These are phyloP conservation scores for Asterophora lycoperdoides DNA, from an alignment of 768 basidiomycete genomes.

Conservation along the genomic window DNA sequence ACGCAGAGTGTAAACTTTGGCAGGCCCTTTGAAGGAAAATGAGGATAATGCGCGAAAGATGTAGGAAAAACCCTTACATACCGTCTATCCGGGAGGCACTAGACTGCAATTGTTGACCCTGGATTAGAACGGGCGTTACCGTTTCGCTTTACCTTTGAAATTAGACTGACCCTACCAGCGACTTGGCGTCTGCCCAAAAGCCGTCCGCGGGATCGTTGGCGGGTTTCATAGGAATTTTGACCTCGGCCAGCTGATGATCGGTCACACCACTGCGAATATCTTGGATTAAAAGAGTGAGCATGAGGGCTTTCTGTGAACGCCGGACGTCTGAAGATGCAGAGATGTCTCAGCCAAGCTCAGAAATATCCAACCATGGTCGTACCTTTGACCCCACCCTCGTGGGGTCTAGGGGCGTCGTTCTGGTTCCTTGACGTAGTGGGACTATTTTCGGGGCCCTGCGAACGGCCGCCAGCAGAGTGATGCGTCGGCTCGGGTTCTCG, in stretches of 20 bases:
- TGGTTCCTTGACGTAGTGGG: not conserved
- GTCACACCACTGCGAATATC: constrained; percentile 50
- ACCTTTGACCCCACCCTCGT: constrained; percentile 10
- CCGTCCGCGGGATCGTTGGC: constrained; percentile 48
- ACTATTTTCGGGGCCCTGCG: not conserved
- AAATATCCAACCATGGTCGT: not conserved
- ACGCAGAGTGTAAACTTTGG: constrained; percentile 60
- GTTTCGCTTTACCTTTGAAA: not conserved
- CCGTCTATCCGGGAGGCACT: constrained; percentile 70
- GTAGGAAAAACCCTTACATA: constrained; percentile 29
- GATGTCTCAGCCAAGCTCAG: not conserved
- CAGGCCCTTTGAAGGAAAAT: constrained; percentile 44
- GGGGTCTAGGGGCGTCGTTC: not conserved
- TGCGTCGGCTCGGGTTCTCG: constrained; percentile 1
- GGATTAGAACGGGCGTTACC: not conserved
- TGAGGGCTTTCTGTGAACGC: constrained; percentile 27
- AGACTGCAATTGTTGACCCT: constrained; percentile 52
- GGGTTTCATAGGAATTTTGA: constrained; percentile 51
- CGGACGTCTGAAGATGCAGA: constrained; percentile 7
- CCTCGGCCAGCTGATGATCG: constrained; percentile 63
- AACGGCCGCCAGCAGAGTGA: not conserved
- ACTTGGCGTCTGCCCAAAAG: constrained; percentile 69
- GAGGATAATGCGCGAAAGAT: not conserved
- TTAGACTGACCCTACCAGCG: constrained; percentile 35
- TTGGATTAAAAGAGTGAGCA: constrained; percentile 66